Evolutionary conservation across 176 grass and related monocot species (phyloP).

Genomic region (maize (Zea mays)): Zm-B73-REFERENCE-NAM-5.0 NC_050100.1:64082501-64083000

Average conservation of each 20-base stretch:
- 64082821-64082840: slow-evolving; percentile 45
- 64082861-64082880: slow-evolving; percentile 45
- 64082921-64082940: not conserved
- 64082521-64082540: no score
- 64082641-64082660: not conserved
- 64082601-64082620: no score
- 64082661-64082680: slow-evolving; percentile 40
- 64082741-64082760: not conserved
- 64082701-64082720: no score
- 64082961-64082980: not conserved
- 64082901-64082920: not conserved
- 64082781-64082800: not conserved
- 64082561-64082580: no score
- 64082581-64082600: no score
- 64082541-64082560: no score
- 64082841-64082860: slow-evolving; percentile 30
- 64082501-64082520: no score
- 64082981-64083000: not conserved
- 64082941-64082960: not conserved
- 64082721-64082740: not conserved
- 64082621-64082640: no score
- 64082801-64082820: not conserved
- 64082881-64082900: slow-evolving; percentile 41
- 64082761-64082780: not conserved
- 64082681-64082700: not conserved